Conservation (phyloP, 345 rosid genomes). For the Brassica napus region DNA sequence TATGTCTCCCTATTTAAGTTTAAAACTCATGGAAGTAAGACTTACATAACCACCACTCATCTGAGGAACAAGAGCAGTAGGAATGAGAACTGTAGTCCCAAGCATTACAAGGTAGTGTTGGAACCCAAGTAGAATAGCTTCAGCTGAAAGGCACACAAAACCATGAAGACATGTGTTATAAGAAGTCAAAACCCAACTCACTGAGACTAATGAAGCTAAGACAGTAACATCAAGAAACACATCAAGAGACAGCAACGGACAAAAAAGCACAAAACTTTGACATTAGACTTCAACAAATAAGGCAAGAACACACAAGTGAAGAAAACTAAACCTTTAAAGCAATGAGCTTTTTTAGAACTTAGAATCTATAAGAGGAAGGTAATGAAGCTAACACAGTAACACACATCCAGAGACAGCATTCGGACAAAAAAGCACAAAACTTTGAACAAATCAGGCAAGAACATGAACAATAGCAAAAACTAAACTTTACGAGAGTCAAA, state of each 20-base stretch:
- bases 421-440: not conserved
- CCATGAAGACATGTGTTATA: not conserved
- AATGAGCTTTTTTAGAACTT: too few species aligned
- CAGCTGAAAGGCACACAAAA: constrained; percentile 84
- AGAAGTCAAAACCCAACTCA: not conserved
- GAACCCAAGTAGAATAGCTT: constrained; percentile 92
- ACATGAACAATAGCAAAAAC: not conserved
- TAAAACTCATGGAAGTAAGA: too few species aligned
- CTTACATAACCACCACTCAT: constrained; percentile 98
- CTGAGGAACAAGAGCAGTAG: constrained; percentile 92
- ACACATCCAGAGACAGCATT: too few species aligned
- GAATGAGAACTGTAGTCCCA: constrained; percentile 89
- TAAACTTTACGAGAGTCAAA: not conserved
- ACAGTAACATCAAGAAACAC: too few species aligned
- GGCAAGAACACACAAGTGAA: not conserved
- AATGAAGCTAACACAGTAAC: too few species aligned
- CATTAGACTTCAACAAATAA: not conserved
- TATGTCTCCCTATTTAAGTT: too few species aligned
- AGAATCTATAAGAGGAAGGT: too few species aligned
- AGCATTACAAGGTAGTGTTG: constrained; percentile 98
- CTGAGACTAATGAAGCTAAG: too few species aligned
- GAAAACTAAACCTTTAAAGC: not conserved
- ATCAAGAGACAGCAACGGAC: too few species aligned
- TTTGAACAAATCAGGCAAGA: too few species aligned
- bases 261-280: not conserved